Evolutionary conservation across 2,329 filamentous ascomycete species (phyloP).

Genomic region (Plenodomus biglobosus): DNA sequence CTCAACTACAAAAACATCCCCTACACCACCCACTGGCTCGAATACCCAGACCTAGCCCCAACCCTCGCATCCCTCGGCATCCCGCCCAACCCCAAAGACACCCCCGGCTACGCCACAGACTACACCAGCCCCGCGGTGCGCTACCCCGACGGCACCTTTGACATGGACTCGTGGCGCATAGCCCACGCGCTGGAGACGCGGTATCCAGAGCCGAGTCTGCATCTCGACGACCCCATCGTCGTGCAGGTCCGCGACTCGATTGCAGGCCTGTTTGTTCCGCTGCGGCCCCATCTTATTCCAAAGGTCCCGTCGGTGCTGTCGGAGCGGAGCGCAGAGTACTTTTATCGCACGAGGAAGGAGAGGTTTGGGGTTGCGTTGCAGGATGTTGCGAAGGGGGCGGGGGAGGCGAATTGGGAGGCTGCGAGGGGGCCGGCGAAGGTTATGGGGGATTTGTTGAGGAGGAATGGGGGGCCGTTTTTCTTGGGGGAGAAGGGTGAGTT

Average conservation of each 20-base stretch:
- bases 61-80: constrained; percentile 52
- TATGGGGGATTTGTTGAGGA: constrained; percentile 52
- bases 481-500: constrained; percentile 53
- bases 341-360: constrained; percentile 54
- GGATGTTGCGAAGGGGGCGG: constrained; percentile 52
- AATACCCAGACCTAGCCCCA: constrained; percentile 66
- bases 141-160: constrained; percentile 58
- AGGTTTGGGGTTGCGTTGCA: constrained; percentile 56
- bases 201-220: constrained; percentile 60
- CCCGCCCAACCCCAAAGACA: constrained; percentile 48
- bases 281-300: constrained; percentile 41
- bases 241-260: constrained; percentile 50
- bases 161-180: constrained; percentile 67
- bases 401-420: constrained; percentile 54
- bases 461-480: constrained; percentile 63
- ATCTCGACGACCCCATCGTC: constrained; percentile 58
- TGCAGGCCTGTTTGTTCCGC: constrained; percentile 15
- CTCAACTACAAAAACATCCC: constrained; percentile 69
- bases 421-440: constrained; percentile 45
- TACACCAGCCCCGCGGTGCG: constrained; percentile 61
- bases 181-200: constrained; percentile 59
- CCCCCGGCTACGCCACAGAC: constrained; percentile 35
- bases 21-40: constrained; percentile 69
- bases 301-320: constrained; percentile 58
- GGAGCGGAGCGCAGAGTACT: constrained; percentile 57